Evolutionary conservation across 208 protist genomes (phyloP), one percentile per base, ranked within the genome.

Genomic region (Tetramitus jugosus): DNA sequence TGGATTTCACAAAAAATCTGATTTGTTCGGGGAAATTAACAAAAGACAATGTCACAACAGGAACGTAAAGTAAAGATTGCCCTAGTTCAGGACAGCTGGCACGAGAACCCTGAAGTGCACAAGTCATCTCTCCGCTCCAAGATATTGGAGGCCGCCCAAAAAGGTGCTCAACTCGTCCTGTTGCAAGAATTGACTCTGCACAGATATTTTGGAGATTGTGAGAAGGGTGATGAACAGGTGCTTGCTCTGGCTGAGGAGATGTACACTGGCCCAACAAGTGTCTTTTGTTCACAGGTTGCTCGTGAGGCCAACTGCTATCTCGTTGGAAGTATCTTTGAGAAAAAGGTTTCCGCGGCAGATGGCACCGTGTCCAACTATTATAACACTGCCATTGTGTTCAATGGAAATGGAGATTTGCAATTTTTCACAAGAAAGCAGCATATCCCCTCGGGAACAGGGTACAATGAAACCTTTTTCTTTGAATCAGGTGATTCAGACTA

Each of bases 361-460:
- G n/a, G 14, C 1, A n/a, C n/a, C n/a, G n/a, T n/a, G n/a, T n/a
- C n/a, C n/a, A 69, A 26, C 13, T 76, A 64, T 71, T 80, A 52
- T 37, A 80, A 61, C 67, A 80, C 77, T 35, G 8, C 77, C 3
- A 37, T 80, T 3, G 52, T 80, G 26, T 6, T 65, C 1, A 60
- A 40, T 42, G 13, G 6, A 52, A 40, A 46, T 2, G 77, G 77
- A n/a, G 4, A 33, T 26, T 40, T 80, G 67, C 37, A 67, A 8
- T 39, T 13, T 10, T n/a, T 35, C 17, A 80, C 77, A 35, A 49
- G 77, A 60, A 80, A 80, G 67, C 77, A 71, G 49, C 77, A 80
- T 40, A 76, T 80, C 60, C 77, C 77, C 33, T 13, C 3, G 6
- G 62, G 67, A 77, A 13, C 31, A 23, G 77, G 67, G 3, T 61